Conservation (phyloP, 306 rosid genomes). For the Psophocarpus tetragonolobus region DNA sequence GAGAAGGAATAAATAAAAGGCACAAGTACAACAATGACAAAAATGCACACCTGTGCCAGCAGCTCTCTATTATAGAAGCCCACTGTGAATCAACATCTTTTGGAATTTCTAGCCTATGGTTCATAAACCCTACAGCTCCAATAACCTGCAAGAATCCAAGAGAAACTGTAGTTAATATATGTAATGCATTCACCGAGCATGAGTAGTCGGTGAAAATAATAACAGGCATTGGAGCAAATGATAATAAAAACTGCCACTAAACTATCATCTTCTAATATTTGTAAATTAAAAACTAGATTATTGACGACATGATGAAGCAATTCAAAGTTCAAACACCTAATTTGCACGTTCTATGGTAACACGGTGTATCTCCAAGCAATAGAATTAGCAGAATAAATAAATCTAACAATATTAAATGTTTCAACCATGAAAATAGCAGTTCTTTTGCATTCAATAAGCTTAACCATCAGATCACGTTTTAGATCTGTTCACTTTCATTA, state of each 20-base stretch:
- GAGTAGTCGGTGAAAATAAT: background rate
- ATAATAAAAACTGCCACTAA: background rate
- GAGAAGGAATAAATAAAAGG: constrained; percentile 5
- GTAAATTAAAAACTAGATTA: background rate
- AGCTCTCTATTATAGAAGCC: constrained; percentile 86
- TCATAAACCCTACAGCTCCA: constrained; percentile 98
- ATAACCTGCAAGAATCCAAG: constrained; percentile 70
- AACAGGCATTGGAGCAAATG: background rate
- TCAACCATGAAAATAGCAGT: background rate
- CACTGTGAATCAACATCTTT: constrained; percentile 83
- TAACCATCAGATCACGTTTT: background rate
- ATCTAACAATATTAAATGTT: constrained; percentile 9
- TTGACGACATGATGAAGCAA: background rate
- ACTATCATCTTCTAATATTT: background rate
- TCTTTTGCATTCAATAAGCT: background rate
- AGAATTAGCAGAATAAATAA: background rate
- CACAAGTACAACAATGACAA: constrained; percentile 10
- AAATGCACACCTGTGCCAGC: constrained; percentile 78
- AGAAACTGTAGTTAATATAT: constrained; percentile 44
- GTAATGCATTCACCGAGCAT: constrained; percentile 18
- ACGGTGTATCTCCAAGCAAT: background rate
- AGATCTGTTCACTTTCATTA: background rate
- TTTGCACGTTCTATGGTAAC: background rate
- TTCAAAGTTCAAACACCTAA: background rate
- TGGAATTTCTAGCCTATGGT: constrained; percentile 94